phyloP scores from a whole-genome alignment of 1,284 basidiomycete genomes.

The Puccinia polysora region DNA sequence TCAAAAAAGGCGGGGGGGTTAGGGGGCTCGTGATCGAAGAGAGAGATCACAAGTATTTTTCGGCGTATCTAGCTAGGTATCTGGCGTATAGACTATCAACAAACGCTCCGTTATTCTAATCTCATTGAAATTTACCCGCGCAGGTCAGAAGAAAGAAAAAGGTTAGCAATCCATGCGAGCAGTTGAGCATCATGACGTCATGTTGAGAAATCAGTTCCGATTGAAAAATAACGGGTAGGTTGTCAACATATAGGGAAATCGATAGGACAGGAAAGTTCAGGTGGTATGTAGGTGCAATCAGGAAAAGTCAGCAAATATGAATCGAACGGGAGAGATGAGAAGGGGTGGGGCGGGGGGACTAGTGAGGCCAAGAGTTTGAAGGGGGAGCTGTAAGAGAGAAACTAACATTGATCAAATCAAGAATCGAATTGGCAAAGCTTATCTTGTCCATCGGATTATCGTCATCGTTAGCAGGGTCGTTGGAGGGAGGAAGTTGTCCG shows the following conservation, averaged over 20 bases:
- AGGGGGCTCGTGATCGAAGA: neutral
- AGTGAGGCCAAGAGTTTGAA: neutral
- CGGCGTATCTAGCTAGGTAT: slow-evolving; percentile 33
- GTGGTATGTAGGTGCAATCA: too few species aligned
- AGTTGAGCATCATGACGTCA: too few species aligned
- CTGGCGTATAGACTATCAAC: slow-evolving; percentile 36
- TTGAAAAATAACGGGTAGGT: too few species aligned
- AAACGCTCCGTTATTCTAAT: slow-evolving; percentile 29
- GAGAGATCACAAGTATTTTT: slow-evolving; percentile 28
- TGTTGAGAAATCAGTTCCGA: too few species aligned
- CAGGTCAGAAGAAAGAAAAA: neutral
- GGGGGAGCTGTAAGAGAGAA: neutral
- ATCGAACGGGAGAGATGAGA: too few species aligned
- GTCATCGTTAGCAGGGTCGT: neutral
- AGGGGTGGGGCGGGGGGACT: too few species aligned
- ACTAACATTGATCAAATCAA: slow-evolving; percentile 34
- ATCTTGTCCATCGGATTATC: slow-evolving; percentile 14
- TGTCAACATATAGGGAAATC: too few species aligned
- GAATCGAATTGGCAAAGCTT: slow-evolving; percentile 10
- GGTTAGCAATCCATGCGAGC: neutral
- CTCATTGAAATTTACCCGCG: too few species aligned
- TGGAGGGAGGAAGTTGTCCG: neutral
- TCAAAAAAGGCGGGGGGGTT: neutral
- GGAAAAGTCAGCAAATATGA: too few species aligned
- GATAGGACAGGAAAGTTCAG: too few species aligned